A percentile compares a stretch with the other conserved stretches of the same genome.
These are phyloP conservation scores for Schwanniomyces polymorphus DNA, from an alignment of 805 yeast species.

Conservation along the genomic window DNA sequence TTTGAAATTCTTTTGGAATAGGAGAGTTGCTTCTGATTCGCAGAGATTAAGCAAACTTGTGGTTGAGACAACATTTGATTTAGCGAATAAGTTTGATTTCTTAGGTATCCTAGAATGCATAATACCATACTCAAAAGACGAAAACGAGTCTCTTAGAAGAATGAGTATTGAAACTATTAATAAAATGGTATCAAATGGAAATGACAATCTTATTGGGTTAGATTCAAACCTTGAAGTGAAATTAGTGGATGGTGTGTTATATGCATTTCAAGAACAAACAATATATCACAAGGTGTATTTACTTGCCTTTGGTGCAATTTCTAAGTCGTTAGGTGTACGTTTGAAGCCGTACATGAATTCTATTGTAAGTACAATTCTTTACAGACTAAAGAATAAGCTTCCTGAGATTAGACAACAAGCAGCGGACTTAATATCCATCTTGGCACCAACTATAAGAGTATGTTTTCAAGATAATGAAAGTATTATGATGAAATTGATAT, in stretches of 20 bases:
- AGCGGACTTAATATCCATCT: constrained; percentile 67
- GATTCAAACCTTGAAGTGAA: constrained; percentile 61
- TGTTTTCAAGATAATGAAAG: constrained; percentile 59
- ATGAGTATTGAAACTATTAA: constrained; percentile 77
- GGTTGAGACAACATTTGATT: constrained; percentile 65
- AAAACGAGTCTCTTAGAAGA: constrained; percentile 72
- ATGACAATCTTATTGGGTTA: constrained; percentile 48
- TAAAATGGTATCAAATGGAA: constrained; percentile 45
- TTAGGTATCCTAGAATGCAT: constrained; percentile 57
- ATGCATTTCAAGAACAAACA: constrained; percentile 79
- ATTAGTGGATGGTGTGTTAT: constrained; percentile 76
- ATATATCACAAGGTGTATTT: constrained; percentile 55
- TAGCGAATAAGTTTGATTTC: constrained; percentile 70
- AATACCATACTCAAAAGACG: constrained; percentile 68
- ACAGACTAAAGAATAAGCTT: constrained; percentile 67
- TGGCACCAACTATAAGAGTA: constrained; percentile 64
- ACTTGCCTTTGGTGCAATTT: constrained; percentile 62
- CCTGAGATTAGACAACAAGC: constrained; percentile 81
- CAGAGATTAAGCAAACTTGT: constrained; percentile 56
- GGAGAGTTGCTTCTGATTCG: constrained; percentile 73
- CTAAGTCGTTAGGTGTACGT: constrained; percentile 61
- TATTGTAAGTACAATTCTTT: constrained; percentile 69
- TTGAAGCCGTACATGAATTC: constrained; percentile 71
- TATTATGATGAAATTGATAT: constrained; percentile 64
- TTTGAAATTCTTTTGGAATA: constrained; percentile 74